A percentile compares a stretch with the other conserved stretches of the same genome.
These are phyloP conservation scores for Umbelopsis sp. DNA, from an alignment of 192 early-diverging fungal genomes.

Conservation along the genomic window DNA sequence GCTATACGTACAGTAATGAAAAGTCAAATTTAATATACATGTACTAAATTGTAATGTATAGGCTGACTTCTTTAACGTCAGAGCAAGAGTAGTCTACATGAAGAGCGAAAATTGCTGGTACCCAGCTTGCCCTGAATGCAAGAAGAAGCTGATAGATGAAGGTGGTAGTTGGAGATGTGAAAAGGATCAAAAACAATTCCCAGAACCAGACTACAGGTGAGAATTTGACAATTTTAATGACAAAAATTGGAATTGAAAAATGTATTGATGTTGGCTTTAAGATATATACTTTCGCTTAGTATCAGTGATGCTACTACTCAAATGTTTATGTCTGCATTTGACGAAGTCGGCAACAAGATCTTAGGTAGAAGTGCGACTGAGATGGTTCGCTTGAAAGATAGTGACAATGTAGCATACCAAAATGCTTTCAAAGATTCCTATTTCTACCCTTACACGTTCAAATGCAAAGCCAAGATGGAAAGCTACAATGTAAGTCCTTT, in stretches of 20 bases:
- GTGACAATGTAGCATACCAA: conserved; percentile 19
- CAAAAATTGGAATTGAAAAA: background rate
- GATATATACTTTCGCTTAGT: conserved; percentile 74
- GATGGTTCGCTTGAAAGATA: conserved; percentile 59
- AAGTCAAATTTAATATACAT: conserved; percentile 63
- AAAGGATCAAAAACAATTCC: conserved; percentile 75
- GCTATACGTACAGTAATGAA: background rate
- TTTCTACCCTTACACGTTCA: conserved; percentile 75
- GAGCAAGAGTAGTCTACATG: conserved; percentile 76
- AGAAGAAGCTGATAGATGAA: conserved; percentile 85
- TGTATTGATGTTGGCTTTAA: background rate
- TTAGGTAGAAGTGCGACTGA: conserved; percentile 74
- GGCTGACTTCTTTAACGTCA: conserved; percentile 73
- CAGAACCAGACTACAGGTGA: conserved; percentile 71
- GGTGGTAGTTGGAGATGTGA: conserved; percentile 85
- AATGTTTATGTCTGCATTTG: conserved; percentile 83
- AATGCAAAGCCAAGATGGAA: conserved; percentile 80
- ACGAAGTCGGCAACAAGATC: conserved; percentile 73
- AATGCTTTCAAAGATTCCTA: conserved; percentile 56
- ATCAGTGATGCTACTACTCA: conserved; percentile 80
- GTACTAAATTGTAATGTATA: conserved; percentile 36
- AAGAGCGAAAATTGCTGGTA: conserved; percentile 73
- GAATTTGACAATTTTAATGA: background rate
- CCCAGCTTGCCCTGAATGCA: conserved; percentile 88
- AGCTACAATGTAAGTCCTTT: conserved; percentile 76